Conservation (phyloP, 1,139 yeast species). For the Saccharomyces pastorianus region DNA sequence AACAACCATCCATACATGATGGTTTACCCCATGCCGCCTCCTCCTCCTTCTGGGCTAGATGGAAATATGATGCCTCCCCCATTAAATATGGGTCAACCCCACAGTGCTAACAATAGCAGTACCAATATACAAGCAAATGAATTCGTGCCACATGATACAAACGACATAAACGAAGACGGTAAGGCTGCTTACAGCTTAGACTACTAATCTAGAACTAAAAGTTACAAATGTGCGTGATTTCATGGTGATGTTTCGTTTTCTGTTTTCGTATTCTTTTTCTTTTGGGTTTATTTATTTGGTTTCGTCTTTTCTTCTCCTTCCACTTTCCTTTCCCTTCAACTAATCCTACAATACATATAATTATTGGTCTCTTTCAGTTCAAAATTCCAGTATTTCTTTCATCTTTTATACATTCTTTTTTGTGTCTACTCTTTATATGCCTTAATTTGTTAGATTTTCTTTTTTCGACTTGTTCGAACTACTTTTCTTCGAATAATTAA, state of each 20-base stretch:
- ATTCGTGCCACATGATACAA: neutral
- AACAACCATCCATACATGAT: conserved; percentile 25
- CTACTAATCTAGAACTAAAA: neutral
- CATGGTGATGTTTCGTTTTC: neutral
- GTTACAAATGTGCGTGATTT: neutral
- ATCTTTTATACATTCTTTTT: neutral
- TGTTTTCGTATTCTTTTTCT: neutral
- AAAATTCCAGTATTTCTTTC: neutral
- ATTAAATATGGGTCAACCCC: conserved; percentile 1
- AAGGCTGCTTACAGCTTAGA: neutral
- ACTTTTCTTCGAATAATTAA: too few species aligned
- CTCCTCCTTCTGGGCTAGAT: conserved; percentile 16
- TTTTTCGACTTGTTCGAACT: neutral
- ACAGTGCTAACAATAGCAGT: neutral
- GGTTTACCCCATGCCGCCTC: conserved; percentile 30
- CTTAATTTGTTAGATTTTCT: neutral
- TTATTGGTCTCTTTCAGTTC: neutral
- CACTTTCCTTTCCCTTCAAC: neutral
- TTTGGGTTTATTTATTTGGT: neutral
- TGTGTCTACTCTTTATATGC: neutral
- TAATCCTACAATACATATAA: conserved; percentile 1
- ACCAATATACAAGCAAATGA: neutral
- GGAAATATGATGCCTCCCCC: conserved; percentile 3
- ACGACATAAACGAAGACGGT: neutral
- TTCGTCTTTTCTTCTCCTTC: neutral